A percentile compares a stretch with the other conserved stretches of the same genome.
These are phyloP conservation scores for Pezicula neosporulosa DNA, from an alignment of 2,329 filamentous ascomycete genomes.

Conservation along the genomic window DNA sequence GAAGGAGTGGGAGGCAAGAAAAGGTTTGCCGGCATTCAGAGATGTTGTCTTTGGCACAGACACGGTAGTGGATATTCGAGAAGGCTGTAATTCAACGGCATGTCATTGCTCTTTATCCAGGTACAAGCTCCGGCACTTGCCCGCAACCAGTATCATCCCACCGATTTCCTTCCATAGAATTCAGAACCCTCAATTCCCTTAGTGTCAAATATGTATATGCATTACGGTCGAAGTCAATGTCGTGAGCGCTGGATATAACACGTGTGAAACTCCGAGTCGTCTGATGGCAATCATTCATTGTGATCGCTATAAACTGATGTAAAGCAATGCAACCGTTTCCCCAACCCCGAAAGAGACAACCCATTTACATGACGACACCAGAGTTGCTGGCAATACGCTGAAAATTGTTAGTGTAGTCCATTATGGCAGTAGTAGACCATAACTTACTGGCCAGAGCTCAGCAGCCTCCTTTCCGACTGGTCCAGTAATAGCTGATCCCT, in stretches of 20 bases:
- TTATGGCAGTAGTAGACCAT: slow-evolving; percentile 7
- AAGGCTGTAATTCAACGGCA: too few relatives aligned
- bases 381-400: slow-evolving; percentile 99
- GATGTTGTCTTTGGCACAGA: too few relatives aligned
- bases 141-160: too few relatives aligned
- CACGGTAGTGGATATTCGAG: too few relatives aligned
- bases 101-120: too few relatives aligned
- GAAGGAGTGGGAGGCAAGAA: too few relatives aligned
- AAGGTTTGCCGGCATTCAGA: too few relatives aligned
- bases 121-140: too few relatives aligned
- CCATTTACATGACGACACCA: slow-evolving; percentile 97
- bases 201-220: background rate
- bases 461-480: slow-evolving; percentile 99
- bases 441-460: slow-evolving; percentile 95
- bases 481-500: slow-evolving; percentile 98
- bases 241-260: background rate
- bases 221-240: background rate
- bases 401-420: slow-evolving; percentile 29
- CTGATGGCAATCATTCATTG: slow-evolving; percentile 9
- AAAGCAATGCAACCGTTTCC: slow-evolving; percentile 13
- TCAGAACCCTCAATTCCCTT: too few relatives aligned
- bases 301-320: slow-evolving; percentile 13
- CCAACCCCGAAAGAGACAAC: slow-evolving; percentile 27
- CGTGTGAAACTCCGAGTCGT: background rate
- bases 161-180: too few relatives aligned